Evolutionary conservation across 1,284 basidiomycete genomes (phyloP), one percentile per base, ranked within the genome.

Genomic region (Amylostereum areolatum): DNA sequence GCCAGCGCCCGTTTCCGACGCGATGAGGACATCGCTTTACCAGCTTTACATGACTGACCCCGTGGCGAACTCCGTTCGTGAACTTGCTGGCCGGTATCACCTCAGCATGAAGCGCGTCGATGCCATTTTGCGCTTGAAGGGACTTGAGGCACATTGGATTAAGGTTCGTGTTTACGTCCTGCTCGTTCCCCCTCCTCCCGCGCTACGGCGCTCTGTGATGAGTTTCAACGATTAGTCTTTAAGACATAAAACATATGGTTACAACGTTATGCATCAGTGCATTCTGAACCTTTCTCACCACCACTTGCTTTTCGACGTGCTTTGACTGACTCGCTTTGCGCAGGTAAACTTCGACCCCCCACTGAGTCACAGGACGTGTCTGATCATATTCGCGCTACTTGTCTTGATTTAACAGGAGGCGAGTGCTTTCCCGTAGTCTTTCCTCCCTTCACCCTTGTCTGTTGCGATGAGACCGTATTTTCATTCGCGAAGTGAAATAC

Each of bases 211-310:
- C 51, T 57, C 41, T 51, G 59, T 75, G 86, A 88, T 87, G 85
- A 78, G 67, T 71, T 57, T 45, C 36, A 57, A 72, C 83, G 86
- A 89, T 90, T 89, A 89, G 86, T 90, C 87, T 89, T 89, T 67
- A 84, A 88, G 87, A 89, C 82, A 24, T 27, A 61, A 52, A n/a
- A 57, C 55, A 63, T 62, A 77, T 85, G 83, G 81, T 85, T 85
- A 78, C 66, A 77, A 57, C 55, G 59, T 51, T 57, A 62, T 62
- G 63, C 62, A 70, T 70, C 66, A 69, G 69, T 61, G 63, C 69
- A 77, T 75, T 69, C 70, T 74, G 72, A 73, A 52, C 56, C 62
- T 52, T 54, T 55, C 36, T 47, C 56, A 49, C 42, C 35, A 31
- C 47, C 36, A 12, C 55, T 57, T 60, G 45, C 44, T 44, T 57